phyloP scores from a whole-genome alignment of 768 basidiomycete genomes.

The Pulveroboletus ravenelii region DNA sequence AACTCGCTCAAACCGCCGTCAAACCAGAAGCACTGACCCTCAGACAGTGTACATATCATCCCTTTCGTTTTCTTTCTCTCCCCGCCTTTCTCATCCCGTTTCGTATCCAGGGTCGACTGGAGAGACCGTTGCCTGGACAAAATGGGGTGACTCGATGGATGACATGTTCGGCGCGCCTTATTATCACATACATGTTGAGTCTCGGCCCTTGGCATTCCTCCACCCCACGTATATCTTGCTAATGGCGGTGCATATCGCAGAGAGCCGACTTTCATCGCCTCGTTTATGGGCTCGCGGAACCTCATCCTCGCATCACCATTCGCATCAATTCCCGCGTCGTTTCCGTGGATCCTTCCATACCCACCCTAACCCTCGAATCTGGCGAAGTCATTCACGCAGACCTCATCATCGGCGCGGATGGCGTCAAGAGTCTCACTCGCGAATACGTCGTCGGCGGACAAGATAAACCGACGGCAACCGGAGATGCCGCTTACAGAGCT shows the following conservation, averaged over 20 bases:
- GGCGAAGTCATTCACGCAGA: constrained; percentile 42
- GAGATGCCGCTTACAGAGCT: constrained; percentile 60
- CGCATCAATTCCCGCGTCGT: constrained; percentile 35
- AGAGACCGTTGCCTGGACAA: constrained; percentile 34
- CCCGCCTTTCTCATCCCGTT: not conserved
- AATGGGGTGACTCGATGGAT: constrained; percentile 33
- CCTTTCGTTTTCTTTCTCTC: not conserved
- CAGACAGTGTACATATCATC: constrained; percentile 36
- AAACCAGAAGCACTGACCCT: constrained; percentile 37
- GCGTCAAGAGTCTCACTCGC: constrained; percentile 48
- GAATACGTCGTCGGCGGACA: constrained; percentile 46
- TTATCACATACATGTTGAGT: constrained; percentile 32
- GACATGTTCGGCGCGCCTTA: constrained; percentile 32
- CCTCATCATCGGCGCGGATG: constrained; percentile 48
- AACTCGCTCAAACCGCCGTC: constrained; percentile 36
- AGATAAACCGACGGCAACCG: constrained; percentile 47
- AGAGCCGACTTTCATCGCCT: constrained; percentile 47
- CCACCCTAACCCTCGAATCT: constrained; percentile 36
- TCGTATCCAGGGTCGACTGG: constrained; percentile 27
- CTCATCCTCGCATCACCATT: constrained; percentile 33
- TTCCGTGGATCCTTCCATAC: constrained; percentile 29
- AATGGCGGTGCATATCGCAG: constrained; percentile 5
- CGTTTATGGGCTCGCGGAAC: constrained; percentile 33
- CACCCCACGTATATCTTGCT: not conserved
- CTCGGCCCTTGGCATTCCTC: not conserved